Evolutionary conservation across 140 eudicot species (phyloP).

Genomic region (Erigeron philadelphicus): DNA sequence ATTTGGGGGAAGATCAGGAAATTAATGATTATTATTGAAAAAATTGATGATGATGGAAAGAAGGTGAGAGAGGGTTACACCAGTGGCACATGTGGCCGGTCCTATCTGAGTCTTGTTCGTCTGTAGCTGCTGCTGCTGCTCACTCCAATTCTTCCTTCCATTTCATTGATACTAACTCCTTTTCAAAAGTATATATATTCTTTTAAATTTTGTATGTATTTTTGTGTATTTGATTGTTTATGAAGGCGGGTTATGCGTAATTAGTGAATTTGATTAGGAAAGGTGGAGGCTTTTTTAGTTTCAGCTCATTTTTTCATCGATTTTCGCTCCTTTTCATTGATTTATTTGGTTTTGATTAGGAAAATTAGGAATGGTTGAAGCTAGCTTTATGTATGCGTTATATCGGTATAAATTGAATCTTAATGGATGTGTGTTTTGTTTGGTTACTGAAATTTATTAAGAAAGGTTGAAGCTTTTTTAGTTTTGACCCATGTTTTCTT

Average conservation of each 20-base stretch:
- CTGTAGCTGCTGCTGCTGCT: constrained; percentile 30
- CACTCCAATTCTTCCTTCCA: constrained; percentile 7
- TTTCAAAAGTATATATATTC: constrained; percentile 28
- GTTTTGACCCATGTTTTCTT: too few species aligned
- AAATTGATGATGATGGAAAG: constrained; percentile 25
- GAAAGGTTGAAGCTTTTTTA: too few species aligned
- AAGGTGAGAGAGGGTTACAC: constrained; percentile 35
- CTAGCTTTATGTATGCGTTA: too few species aligned
- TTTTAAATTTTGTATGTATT: background rate
- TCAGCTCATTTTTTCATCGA: too few species aligned
- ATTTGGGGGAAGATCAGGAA: constrained; percentile 26
- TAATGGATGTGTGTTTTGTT: too few species aligned
- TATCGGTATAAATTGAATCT: too few species aligned
- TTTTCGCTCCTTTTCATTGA: too few species aligned
- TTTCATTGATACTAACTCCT: constrained; percentile 28
- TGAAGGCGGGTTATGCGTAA: background rate
- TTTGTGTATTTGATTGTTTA: background rate
- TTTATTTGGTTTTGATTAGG: too few species aligned
- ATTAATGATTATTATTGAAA: constrained; percentile 16
- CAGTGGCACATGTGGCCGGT: constrained; percentile 60
- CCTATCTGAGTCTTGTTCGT: constrained; percentile 35
- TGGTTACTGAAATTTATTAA: too few species aligned
- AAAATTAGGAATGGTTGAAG: too few species aligned
- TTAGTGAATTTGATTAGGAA: too few species aligned
- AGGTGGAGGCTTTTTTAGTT: too few species aligned